These are phyloP conservation scores for Vigna nakashimae DNA, from an alignment of 306 rosid species.

Conservation along the genomic window DNA sequence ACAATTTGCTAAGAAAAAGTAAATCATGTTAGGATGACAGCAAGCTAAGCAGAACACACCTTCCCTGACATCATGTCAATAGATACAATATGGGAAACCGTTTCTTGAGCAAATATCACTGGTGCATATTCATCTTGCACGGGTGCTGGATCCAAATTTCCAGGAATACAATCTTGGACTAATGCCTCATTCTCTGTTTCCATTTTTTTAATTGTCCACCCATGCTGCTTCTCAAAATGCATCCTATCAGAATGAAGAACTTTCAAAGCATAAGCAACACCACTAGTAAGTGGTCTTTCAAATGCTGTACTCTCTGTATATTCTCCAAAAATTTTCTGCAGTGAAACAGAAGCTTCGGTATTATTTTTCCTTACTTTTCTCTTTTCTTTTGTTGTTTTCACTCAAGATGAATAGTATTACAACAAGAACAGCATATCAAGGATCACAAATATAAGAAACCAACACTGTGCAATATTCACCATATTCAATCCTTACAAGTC, in stretches of 20 bases:
- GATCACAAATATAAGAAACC: not conserved
- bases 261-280: constrained; percentile 95
- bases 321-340: constrained; percentile 87
- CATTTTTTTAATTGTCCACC: constrained; percentile 96
- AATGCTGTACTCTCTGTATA: constrained; percentile 91
- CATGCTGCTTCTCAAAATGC: constrained; percentile 78
- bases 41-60: constrained; percentile 58
- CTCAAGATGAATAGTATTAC: constrained; percentile 9
- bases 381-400: not conserved
- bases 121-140: constrained; percentile 98
- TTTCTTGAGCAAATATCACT: constrained; percentile 97
- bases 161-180: constrained; percentile 94
- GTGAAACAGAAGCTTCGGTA: constrained; percentile 36
- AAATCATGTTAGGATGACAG: not conserved
- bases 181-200: constrained; percentile 85
- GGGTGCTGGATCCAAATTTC: constrained; percentile 90
- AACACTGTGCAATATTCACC: not conserved
- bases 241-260: constrained; percentile 83
- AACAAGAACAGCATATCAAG: constrained; percentile 9
- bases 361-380: constrained; percentile 30
- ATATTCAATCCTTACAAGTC: constrained; percentile 3
- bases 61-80: constrained; percentile 99
- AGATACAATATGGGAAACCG: constrained; percentile 97
- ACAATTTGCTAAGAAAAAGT: constrained; percentile 10
- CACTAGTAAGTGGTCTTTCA: constrained; percentile 97